Percentiles rank a stretch among this genome's conserved stretches.
These are phyloP conservation scores for Phytopythium litorale DNA, from an alignment of 352 stramenopile species.

Conservation along the genomic window DNA sequence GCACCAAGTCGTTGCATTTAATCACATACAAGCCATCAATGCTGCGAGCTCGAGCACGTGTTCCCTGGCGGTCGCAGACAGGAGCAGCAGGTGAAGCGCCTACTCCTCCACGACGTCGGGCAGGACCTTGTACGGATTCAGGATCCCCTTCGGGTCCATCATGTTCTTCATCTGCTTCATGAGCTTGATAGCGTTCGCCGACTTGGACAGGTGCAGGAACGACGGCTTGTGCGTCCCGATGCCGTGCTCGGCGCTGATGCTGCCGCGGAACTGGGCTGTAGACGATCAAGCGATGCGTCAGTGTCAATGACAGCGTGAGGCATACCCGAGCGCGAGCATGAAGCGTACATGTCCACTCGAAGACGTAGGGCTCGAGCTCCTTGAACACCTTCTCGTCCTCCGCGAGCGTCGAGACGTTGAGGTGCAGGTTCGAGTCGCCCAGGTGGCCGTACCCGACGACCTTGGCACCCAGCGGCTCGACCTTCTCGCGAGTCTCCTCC, in stretches of 20 bases:
- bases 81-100: not conserved
- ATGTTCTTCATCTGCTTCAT: slow-evolving; percentile 93
- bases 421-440: slow-evolving; percentile 96
- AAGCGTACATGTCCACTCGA: slow-evolving; percentile 73
- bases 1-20: not conserved
- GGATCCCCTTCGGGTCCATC: slow-evolving; percentile 95
- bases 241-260: slow-evolving; percentile 97
- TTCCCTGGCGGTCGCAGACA: not conserved
- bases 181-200: slow-evolving; percentile 67
- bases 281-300: not conserved
- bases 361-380: slow-evolving; percentile 70
- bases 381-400: slow-evolving; percentile 67
- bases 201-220: slow-evolving; percentile 87
- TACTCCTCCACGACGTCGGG: slow-evolving; percentile 19
- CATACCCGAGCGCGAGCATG: not conserved
- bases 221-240: slow-evolving; percentile 94
- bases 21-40: not conserved
- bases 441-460: slow-evolving; percentile 94
- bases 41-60: not conserved
- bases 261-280: slow-evolving; percentile 79
- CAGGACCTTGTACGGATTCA: slow-evolving; percentile 97
- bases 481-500: slow-evolving; percentile 58
- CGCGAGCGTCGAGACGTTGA: slow-evolving; percentile 90
- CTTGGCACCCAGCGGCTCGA: slow-evolving; percentile 41
- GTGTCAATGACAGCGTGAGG: not conserved